phyloP scores from a whole-genome alignment of 768 basidiomycete genomes.

The Lactarius trivialis region DNA sequence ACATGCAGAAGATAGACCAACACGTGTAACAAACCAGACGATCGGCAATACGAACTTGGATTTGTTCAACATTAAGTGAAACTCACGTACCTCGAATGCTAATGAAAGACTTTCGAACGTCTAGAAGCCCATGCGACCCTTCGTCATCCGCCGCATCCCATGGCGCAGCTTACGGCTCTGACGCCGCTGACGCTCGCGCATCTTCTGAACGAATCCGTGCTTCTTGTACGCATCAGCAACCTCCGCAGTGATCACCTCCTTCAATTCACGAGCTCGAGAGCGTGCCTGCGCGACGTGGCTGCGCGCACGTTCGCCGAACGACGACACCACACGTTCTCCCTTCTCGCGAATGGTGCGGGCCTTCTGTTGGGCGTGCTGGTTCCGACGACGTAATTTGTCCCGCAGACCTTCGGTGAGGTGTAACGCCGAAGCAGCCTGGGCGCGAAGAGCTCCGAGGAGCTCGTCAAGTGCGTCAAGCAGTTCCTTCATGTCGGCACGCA shows the following conservation, averaged over 20 bases:
- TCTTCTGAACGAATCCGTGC: conserved; percentile 13
- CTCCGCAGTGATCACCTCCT: conserved; percentile 20
- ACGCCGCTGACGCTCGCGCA: conserved; percentile 17
- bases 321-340: conserved; percentile 27
- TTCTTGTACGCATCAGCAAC: conserved; percentile 9
- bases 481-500: conserved; percentile 50
- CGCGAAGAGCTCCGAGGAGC: conserved; percentile 34
- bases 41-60: not conserved
- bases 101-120: not conserved
- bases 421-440: conserved; percentile 14
- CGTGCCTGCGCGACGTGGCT: conserved; percentile 26
- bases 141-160: conserved; percentile 4
- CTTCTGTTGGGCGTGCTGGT: conserved; percentile 27
- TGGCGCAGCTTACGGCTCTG: conserved; percentile 18
- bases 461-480: conserved; percentile 55
- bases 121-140: conserved; percentile 15
- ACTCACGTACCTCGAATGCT: conserved; percentile 14
- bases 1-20: conserved; percentile 6
- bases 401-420: conserved; percentile 20
- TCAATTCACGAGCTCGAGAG: conserved; percentile 27
- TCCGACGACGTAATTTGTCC: conserved; percentile 25
- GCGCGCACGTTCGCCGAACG: conserved; percentile 25
- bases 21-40: conserved; percentile 3
- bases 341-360: conserved; percentile 28
- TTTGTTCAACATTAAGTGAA: conserved; percentile 9